phyloP scores from a whole-genome alignment of 345 rosid genomes.

The Euphorbia peplus region DNA sequence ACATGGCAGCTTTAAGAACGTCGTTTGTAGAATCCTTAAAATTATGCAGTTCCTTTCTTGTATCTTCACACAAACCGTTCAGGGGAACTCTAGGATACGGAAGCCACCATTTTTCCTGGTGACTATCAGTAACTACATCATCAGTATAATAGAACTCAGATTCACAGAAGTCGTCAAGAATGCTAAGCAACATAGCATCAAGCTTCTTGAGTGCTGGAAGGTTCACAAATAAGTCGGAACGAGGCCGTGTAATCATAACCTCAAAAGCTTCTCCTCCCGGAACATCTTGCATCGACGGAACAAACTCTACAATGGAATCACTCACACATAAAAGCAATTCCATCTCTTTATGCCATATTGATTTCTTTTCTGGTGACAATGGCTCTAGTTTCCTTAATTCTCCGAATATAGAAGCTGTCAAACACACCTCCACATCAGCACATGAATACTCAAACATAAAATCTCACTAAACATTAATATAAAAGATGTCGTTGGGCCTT shows the following conservation, averaged over 20 bases:
- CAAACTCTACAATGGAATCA: slow-evolving; percentile 32
- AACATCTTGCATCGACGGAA: slow-evolving; percentile 23
- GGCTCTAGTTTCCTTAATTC: slow-evolving; percentile 31
- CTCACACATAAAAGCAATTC: slow-evolving; percentile 28
- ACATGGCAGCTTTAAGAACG: slow-evolving; percentile 32
- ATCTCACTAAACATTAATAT: neutral
- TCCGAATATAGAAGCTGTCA: slow-evolving; percentile 31
- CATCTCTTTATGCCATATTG: slow-evolving; percentile 32
- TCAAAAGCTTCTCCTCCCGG: slow-evolving; percentile 29
- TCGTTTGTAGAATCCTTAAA: slow-evolving; percentile 29
- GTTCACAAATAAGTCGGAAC: slow-evolving; percentile 26
- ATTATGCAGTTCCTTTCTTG: slow-evolving; percentile 21
- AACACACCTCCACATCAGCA: slow-evolving; percentile 1
- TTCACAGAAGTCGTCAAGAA: slow-evolving; percentile 23
- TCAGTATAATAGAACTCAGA: slow-evolving; percentile 29
- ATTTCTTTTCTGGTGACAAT: slow-evolving; percentile 19
- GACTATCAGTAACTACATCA: slow-evolving; percentile 20
- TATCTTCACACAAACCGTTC: slow-evolving; percentile 21
- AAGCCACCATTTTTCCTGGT: slow-evolving; percentile 33
- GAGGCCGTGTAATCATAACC: slow-evolving; percentile 28
- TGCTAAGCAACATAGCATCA: slow-evolving; percentile 24
- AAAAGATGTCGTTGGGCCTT: too few species aligned
- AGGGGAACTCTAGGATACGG: slow-evolving; percentile 26
- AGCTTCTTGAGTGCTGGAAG: slow-evolving; percentile 34
- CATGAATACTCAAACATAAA: neutral